Percentiles rank a stretch among this genome's conserved stretches.
phyloP scores from a whole-genome alignment of 2,329 filamentous ascomycete species.

The Aureobasidium pullulans region DNA sequence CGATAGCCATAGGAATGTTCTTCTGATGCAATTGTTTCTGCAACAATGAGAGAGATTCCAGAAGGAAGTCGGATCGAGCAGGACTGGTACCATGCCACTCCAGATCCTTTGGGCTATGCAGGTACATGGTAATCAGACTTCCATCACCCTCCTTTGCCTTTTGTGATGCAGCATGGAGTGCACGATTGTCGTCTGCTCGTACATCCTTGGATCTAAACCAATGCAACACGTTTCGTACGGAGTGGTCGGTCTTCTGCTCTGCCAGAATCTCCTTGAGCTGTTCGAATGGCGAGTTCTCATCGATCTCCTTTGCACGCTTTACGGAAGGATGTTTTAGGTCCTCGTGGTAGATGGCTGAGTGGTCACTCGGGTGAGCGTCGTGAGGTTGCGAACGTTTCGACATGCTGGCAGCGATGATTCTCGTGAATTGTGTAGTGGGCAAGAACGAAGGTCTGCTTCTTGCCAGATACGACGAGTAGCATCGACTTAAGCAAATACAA shows the following conservation, averaged over 20 bases:
- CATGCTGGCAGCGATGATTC: neutral
- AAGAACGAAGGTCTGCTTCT: neutral
- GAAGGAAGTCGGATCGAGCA: conserved; percentile 43
- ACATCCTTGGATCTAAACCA: conserved; percentile 48
- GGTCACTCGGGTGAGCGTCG: conserved; percentile 7
- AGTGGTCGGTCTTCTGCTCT: conserved; percentile 31
- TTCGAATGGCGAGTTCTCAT: conserved; percentile 37
- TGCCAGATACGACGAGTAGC: neutral
- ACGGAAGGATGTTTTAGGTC: conserved; percentile 37
- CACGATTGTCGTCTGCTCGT: conserved; percentile 44
- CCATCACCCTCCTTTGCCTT: conserved; percentile 38
- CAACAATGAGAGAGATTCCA: conserved; percentile 37
- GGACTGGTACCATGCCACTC: conserved; percentile 45
- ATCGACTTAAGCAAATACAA: neutral
- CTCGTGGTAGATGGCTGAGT: conserved; percentile 4
- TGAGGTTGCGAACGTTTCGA: conserved; percentile 11
- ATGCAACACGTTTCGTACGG: conserved; percentile 38
- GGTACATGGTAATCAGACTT: conserved; percentile 39
- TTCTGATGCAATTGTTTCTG: conserved; percentile 40
- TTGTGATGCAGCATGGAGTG: conserved; percentile 38
- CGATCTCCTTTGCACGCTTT: conserved; percentile 44
- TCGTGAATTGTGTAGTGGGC: neutral
- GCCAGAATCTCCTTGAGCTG: conserved; percentile 34
- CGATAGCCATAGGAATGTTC: conserved; percentile 42
- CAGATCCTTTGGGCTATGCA: conserved; percentile 41